These are phyloP conservation scores for Polytrichum commune DNA, from an alignment of 225 moss, liverwort and hornwort genomes.

Conservation along the genomic window DNA sequence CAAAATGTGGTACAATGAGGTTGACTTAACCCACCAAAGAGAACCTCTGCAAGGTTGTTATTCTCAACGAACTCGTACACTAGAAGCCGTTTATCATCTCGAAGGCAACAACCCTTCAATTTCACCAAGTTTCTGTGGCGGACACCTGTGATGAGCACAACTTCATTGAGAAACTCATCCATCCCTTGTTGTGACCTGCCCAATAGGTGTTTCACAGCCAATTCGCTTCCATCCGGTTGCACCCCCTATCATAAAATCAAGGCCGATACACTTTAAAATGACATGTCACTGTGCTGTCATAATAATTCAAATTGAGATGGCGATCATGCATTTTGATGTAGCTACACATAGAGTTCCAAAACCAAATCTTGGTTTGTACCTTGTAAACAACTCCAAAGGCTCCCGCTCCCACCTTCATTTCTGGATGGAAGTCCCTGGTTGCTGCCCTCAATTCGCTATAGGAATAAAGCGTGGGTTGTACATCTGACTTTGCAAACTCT, in stretches of 20 bases:
- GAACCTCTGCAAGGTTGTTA: constrained; percentile 24
- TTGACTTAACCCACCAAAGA: constrained; percentile 20
- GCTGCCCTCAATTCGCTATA: constrained; percentile 26
- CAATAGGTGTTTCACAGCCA: constrained; percentile 16
- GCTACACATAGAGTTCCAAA: no score
- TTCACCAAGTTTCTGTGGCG: constrained; percentile 35
- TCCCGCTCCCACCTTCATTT: constrained; percentile 47
- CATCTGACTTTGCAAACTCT: no score
- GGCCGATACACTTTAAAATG: neutral
- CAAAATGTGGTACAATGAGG: neutral
- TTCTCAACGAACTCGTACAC: constrained; percentile 23
- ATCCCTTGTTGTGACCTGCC: constrained; percentile 4
- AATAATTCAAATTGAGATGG: no score
- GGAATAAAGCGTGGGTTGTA: constrained; percentile 27
- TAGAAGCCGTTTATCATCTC: constrained; percentile 17
- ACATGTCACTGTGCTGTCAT: neutral
- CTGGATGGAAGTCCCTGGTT: constrained; percentile 31
- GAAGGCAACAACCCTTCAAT: neutral
- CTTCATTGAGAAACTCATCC: constrained; percentile 38
- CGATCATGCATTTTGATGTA: no score
- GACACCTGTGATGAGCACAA: constrained; percentile 33
- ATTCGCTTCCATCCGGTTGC: constrained; percentile 17
- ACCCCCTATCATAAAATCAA: constrained; percentile 8
- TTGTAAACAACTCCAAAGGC: constrained; percentile 53
- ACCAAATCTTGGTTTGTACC: constrained; percentile 12